Evolutionary conservation across 2,329 filamentous ascomycete species (phyloP), one percentile per base, ranked within the genome.

Genomic region (Microsporum ferrugineum): DNA sequence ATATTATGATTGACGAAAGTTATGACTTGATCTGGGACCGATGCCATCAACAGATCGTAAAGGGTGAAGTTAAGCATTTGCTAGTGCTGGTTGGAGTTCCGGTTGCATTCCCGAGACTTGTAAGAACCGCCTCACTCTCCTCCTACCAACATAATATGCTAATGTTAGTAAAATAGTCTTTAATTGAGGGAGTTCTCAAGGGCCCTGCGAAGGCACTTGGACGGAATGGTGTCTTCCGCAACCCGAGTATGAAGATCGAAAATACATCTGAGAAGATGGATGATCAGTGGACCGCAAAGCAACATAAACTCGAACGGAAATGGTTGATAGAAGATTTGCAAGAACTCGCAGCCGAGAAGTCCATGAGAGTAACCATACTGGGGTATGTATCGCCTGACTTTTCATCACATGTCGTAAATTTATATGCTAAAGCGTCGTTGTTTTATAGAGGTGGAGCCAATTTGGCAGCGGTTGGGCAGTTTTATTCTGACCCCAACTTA

Each of bases 251-350:
- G 76, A 88, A 88, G 66, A 91, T 96, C 67, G 91, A 96, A 69
- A 91, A 90, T 27, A 90, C 90, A 17, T 88, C 94, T 4, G 94
- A 97, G 73, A 88, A 97, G 12, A 78, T 95, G 33, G 91, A 96
- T 70, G 94, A 97, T 72, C 92, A 99, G 71, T 99, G 94, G 94
- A 96, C 92, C 0, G 89, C 92, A 41, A 95, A 90, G 71, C 89
- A 91, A 70, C 91, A 97, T 77, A 99, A 97, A 72, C 81, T 84
- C 31, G 94, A 99, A 75, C 85, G 94, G 58, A 89, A 86, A 64
- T 87, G 89, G 73, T 80, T 97, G 64, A 84, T 99, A 45, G 88
- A 94, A 71, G 91, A 96, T 68, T 78, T 99, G 31, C 95, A 99
- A 73, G 90, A 96, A 68, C 80, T 99, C 62, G 91, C 95, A 6